Conservation (phyloP, 2,329 filamentous ascomycete genomes). For the Diaporthe sp. region DNA sequence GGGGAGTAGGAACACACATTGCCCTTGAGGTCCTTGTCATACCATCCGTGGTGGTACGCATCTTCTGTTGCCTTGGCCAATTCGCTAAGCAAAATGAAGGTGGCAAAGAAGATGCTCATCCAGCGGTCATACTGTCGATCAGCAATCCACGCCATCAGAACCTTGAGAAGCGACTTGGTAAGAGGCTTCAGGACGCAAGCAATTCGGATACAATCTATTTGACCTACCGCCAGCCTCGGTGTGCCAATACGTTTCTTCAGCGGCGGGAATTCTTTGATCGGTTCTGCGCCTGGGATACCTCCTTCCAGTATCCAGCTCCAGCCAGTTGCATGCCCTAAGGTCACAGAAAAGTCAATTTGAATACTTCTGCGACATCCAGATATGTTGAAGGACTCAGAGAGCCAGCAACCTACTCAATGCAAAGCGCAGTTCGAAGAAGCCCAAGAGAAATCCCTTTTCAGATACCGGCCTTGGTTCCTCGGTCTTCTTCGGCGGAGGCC, state of each 20-base stretch:
- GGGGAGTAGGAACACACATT: conserved; percentile 42
- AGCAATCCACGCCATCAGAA: conserved; percentile 54
- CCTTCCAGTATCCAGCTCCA: conserved; percentile 58
- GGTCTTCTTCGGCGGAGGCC: neutral
- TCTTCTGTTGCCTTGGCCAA: conserved; percentile 57
- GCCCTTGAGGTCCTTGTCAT: conserved; percentile 50
- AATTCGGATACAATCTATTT: conserved; percentile 60
- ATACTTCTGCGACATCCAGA: neutral
- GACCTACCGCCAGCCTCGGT: conserved; percentile 61
- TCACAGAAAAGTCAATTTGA: neutral
- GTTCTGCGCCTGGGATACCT: neutral
- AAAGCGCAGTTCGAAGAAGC: conserved; percentile 62
- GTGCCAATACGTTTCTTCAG: conserved; percentile 53
- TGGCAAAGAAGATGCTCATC: conserved; percentile 55
- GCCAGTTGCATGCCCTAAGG: conserved; percentile 59
- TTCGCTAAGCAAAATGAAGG: conserved; percentile 61
- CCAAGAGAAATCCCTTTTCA: conserved; percentile 55
- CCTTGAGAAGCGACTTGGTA: conserved; percentile 51
- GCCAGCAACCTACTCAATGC: conserved; percentile 57
- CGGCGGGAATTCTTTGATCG: conserved; percentile 47
- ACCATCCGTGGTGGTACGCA: conserved; percentile 58
- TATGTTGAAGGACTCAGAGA: neutral
- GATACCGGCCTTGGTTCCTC: conserved; percentile 42
- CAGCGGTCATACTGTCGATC: conserved; percentile 48
- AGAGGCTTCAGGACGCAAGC: conserved; percentile 53